phyloP scores from a whole-genome alignment of 1,284 basidiomycete species.

The Heliocybe sulcata region DNA sequence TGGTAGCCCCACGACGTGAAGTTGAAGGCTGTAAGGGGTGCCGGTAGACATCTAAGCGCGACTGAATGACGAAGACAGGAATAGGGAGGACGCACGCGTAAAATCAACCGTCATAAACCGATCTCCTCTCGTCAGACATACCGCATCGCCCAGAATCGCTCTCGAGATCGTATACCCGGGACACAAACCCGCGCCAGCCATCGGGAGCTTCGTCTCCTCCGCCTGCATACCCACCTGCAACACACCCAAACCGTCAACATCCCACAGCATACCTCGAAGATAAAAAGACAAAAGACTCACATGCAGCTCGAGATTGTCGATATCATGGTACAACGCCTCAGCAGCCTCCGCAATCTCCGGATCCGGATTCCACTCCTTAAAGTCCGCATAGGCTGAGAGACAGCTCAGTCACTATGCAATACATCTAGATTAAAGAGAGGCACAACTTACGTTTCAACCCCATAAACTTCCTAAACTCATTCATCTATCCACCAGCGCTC shows the following conservation, averaged over 20 bases:
- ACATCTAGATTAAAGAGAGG: neutral
- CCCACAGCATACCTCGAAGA: neutral
- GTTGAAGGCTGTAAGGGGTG: constrained; percentile 43
- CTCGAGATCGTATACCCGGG: constrained; percentile 86
- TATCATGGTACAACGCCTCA: constrained; percentile 61
- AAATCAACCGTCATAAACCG: constrained; percentile 76
- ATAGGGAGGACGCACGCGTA: constrained; percentile 32
- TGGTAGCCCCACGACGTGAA: constrained; percentile 74
- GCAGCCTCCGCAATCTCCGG: constrained; percentile 56
- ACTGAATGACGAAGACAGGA: neutral
- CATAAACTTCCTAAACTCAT: constrained; percentile 59
- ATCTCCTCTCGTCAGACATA: constrained; percentile 61
- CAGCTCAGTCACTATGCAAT: neutral
- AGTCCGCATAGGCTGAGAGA: constrained; percentile 44
- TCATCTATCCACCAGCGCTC: constrained; percentile 28
- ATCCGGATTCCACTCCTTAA: constrained; percentile 77
- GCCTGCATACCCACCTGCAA: constrained; percentile 66
- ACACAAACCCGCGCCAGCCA: constrained; percentile 75
- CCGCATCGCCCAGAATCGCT: constrained; percentile 79
- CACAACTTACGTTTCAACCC: constrained; percentile 34
- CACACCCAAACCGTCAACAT: neutral
- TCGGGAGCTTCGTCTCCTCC: constrained; percentile 64
- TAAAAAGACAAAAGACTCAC: constrained; percentile 24
- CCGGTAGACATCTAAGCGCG: neutral
- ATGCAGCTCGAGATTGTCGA: constrained; percentile 73